Percentiles rank a stretch among this genome's conserved stretches.
Evolutionary conservation across 2,329 filamentous ascomycete species (phyloP).

Genomic region (Hypoxylon sp.): DNA sequence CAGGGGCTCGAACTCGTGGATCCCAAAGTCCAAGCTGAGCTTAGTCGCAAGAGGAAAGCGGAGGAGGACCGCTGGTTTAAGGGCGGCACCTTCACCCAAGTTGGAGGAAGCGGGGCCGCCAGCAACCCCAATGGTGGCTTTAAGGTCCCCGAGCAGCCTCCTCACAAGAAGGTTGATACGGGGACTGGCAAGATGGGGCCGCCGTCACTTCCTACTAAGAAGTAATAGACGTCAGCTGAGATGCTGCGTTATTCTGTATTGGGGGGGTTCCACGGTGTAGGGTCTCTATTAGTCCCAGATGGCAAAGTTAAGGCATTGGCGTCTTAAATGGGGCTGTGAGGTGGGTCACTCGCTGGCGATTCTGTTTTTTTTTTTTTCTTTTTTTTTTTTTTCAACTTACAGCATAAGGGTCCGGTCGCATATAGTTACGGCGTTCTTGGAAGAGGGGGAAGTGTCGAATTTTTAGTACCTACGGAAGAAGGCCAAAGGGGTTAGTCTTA

Average conservation of each 20-base stretch:
- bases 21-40: slow-evolving; percentile 88
- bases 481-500: slow-evolving; percentile 21
- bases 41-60: slow-evolving; percentile 89
- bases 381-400: too few relatives aligned
- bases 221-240: slow-evolving; percentile 28
- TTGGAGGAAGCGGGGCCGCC: slow-evolving; percentile 63
- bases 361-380: slow-evolving; percentile 7
- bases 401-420: slow-evolving; percentile 31
- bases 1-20: slow-evolving; percentile 96
- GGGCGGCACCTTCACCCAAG: slow-evolving; percentile 94
- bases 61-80: slow-evolving; percentile 98
- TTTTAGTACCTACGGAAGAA: slow-evolving; percentile 15
- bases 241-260: slow-evolving; percentile 1
- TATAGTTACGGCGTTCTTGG: slow-evolving; percentile 30
- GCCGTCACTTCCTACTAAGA: slow-evolving; percentile 46
- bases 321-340: slow-evolving; percentile 21
- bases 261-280: slow-evolving; percentile 5
- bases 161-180: slow-evolving; percentile 78
- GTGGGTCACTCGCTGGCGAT: slow-evolving; percentile 12
- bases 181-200: slow-evolving; percentile 65
- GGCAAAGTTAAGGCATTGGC: slow-evolving; percentile 15
- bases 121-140: slow-evolving; percentile 69
- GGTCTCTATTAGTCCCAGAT: slow-evolving; percentile 15
- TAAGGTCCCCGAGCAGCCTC: slow-evolving; percentile 82
- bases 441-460: slow-evolving; percentile 16